A percentile compares a stretch with the other conserved stretches of the same genome.
Evolutionary conservation across 192 early-diverging fungal species (phyloP).

Genomic region (Rhizoclosmatium sp.): DNA sequence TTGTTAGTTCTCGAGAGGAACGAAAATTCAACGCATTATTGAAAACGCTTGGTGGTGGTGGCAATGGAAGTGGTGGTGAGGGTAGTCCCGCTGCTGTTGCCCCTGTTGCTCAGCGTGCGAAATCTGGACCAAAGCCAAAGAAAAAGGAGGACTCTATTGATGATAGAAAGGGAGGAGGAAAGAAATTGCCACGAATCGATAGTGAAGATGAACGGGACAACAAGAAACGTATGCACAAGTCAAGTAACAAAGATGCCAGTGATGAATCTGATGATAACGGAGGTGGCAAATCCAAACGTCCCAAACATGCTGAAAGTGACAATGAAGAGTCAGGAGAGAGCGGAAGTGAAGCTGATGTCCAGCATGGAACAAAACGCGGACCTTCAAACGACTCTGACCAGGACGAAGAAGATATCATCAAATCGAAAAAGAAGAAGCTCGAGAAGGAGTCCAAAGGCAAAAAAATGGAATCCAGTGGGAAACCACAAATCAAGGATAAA

Average conservation of each 20-base stretch:
- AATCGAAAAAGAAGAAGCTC: constrained; percentile 13
- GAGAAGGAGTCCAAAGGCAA: not conserved
- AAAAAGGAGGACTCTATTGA: constrained; percentile 9
- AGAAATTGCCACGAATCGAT: not conserved
- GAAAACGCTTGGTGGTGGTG: constrained; percentile 32
- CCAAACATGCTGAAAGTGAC: constrained; percentile 14
- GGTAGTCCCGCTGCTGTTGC: constrained; percentile 1
- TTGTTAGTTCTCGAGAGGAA: constrained; percentile 52
- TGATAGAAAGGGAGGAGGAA: not conserved
- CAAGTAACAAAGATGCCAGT: not conserved
- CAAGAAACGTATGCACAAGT: not conserved
- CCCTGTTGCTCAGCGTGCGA: constrained; percentile 4
- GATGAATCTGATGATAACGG: not conserved
- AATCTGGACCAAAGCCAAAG: constrained; percentile 28
- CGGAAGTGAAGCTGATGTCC: not conserved
- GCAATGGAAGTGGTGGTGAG: constrained; percentile 5
- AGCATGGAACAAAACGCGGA: not conserved
- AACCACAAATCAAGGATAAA: not conserved
- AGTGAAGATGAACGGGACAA: not conserved
- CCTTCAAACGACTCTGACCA: not conserved
- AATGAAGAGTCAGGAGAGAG: not conserved
- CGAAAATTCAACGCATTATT: constrained; percentile 49
- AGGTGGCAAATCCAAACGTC: not conserved
- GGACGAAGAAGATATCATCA: not conserved
- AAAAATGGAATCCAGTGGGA: not conserved